Evolutionary conservation across 164 flowering plant genomes (phyloP).

Genomic region (Macadamia tetraphylla): DNA sequence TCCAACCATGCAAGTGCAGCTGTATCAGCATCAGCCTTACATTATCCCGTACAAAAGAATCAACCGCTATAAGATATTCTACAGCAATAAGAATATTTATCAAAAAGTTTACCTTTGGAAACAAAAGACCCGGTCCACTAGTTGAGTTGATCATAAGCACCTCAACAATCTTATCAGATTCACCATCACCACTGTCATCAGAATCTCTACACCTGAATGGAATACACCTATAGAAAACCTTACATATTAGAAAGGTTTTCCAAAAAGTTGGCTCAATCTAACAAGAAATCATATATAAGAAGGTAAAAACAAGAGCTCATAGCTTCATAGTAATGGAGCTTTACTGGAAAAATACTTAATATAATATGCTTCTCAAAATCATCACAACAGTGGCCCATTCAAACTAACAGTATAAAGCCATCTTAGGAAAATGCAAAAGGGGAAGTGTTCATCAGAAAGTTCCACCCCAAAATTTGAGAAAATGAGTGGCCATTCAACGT

Average conservation of each 20-base stretch:
- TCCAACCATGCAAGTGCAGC: no score
- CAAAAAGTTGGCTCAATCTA: not conserved
- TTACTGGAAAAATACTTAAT: no score
- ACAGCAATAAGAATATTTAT: not conserved
- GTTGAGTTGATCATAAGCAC: conserved; percentile 81
- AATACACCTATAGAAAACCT: conserved; percentile 50
- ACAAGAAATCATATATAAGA: not conserved
- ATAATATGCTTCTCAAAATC: no score
- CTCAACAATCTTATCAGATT: conserved; percentile 46
- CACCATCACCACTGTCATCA: conserved; percentile 24
- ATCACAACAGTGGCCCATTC: no score
- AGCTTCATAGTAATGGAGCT: no score
- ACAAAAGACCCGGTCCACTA: conserved; percentile 83
- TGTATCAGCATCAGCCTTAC: no score
- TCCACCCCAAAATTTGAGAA: no score
- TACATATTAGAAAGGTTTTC: not conserved
- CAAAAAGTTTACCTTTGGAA: conserved; percentile 59
- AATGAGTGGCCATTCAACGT: no score
- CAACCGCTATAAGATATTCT: not conserved
- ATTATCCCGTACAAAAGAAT: no score
- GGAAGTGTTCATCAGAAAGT: no score
- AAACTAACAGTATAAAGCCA: no score
- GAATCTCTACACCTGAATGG: conserved; percentile 51
- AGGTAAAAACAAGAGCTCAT: not conserved
- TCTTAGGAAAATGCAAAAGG: no score